Evolutionary conservation across 495 filamentous ascomycete genomes (phyloP).

Genomic region (Trichocladium antarcticum): DNA sequence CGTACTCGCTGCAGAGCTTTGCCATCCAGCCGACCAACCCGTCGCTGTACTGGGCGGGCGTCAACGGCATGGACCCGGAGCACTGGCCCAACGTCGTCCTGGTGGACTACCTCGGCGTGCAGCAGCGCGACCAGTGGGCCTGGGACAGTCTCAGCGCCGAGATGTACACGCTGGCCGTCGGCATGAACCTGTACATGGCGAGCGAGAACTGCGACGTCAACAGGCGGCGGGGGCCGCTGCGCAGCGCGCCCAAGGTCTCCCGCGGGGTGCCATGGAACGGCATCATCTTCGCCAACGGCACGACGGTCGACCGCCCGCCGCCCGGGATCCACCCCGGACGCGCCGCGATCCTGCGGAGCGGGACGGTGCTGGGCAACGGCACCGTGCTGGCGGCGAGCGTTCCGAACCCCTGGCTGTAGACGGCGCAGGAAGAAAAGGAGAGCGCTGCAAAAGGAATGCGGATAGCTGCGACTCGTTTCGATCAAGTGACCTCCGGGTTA

Average conservation of each 20-base stretch:
- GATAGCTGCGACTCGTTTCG: background rate
- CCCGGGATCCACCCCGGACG: slow-evolving; percentile 1
- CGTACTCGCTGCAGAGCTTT: slow-evolving; percentile 10
- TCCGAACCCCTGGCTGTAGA: slow-evolving; percentile 10
- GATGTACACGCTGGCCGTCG: slow-evolving; percentile 16
- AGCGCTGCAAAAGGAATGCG: background rate
- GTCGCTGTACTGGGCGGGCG: slow-evolving; percentile 18
- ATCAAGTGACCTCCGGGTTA: background rate
- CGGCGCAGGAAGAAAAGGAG: background rate
- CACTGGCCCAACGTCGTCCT: slow-evolving; percentile 19
- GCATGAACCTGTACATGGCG: slow-evolving; percentile 17
- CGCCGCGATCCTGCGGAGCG: slow-evolving; percentile 5
- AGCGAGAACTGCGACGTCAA: slow-evolving; percentile 20
- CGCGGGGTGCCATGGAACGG: slow-evolving; percentile 8
- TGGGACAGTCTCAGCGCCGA: slow-evolving; percentile 21
- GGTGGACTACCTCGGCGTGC: slow-evolving; percentile 19
- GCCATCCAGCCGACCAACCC: slow-evolving; percentile 19
- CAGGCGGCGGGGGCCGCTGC: slow-evolving; percentile 5
- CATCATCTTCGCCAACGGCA: slow-evolving; percentile 16
- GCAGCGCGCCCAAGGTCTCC: background rate
- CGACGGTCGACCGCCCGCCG: slow-evolving; percentile 4
- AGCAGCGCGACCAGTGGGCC: slow-evolving; percentile 6
- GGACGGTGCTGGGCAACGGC: slow-evolving; percentile 8
- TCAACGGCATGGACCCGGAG: slow-evolving; percentile 18
- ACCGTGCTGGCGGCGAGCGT: slow-evolving; percentile 11